Percentiles rank a stretch among this genome's conserved stretches.
Conservation (phyloP, 768 basidiomycete genomes). For the Paxillus rubicundulus region DNA sequence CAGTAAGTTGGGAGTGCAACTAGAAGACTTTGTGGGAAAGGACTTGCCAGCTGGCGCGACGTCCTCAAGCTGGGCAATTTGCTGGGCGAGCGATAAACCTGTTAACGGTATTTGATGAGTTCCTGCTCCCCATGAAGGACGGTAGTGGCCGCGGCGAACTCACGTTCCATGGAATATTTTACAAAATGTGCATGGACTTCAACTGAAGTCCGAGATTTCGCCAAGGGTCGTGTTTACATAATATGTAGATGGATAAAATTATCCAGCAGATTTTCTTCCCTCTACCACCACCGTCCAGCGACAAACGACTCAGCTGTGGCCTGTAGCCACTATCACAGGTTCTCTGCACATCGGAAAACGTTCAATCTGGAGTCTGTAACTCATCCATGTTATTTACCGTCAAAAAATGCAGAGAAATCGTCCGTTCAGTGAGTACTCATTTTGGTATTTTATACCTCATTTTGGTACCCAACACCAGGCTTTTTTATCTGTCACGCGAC, state of each 20-base stretch:
- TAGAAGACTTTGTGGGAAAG: not conserved
- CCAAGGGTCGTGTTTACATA: slow-evolving; percentile 28
- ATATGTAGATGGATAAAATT: slow-evolving; percentile 25
- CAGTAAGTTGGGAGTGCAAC: slow-evolving; percentile 8
- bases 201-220: slow-evolving; percentile 2
- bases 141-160: slow-evolving; percentile 15
- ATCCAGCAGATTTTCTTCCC: slow-evolving; percentile 18
- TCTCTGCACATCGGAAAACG: slow-evolving; percentile 15
- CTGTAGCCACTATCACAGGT: slow-evolving; percentile 23
- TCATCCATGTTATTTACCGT: slow-evolving; percentile 35
- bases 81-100: slow-evolving; percentile 69
- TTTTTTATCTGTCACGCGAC: slow-evolving; percentile 38
- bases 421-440: slow-evolving; percentile 27
- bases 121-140: not conserved
- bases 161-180: slow-evolving; percentile 27
- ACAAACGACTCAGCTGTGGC: slow-evolving; percentile 30
- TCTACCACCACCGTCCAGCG: slow-evolving; percentile 34
- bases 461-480: slow-evolving; percentile 28
- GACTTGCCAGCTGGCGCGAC: slow-evolving; percentile 63
- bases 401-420: slow-evolving; percentile 39
- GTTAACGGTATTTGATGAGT: not conserved
- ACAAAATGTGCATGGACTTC: no score
- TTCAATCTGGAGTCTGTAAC: slow-evolving; percentile 37
- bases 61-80: slow-evolving; percentile 78
- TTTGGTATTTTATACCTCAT: slow-evolving; percentile 18